Evolutionary conservation across 106 monocot species (phyloP), one percentile per base, ranked within the genome.

Genomic region (Posidonia australis): DNA sequence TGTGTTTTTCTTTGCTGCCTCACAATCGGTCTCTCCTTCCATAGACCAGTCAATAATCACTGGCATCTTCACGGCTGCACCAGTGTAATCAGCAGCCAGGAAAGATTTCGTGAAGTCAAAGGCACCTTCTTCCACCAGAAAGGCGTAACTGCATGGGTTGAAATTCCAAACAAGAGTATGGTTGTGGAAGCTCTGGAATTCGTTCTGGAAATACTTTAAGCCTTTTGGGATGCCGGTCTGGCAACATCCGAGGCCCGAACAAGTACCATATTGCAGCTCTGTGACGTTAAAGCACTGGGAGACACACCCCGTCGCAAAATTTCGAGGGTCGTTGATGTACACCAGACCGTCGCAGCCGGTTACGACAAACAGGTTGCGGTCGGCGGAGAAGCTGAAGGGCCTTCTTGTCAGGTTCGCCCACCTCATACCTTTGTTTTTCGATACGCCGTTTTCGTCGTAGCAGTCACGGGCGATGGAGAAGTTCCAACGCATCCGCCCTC

Each of bases 181-280:
- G 64, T 68, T 57, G 21, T 44, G 19, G 27, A 49, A 56, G 18
- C 5, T 19, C 0, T 2, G 22, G 16, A 80, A 60, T 0, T 6
- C 10, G 27, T 57, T 63, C 10, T 41, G 0, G 51, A 72, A 63
- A 47, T 29, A 70, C 41, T 56, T 29, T 26, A 84, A 32, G 24
- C 63, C 81, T 1, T 41, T 54, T 0, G 80, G 77, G 1, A 87
- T 80, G 41, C 49, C 0, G 10, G 79, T 76, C 64, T 82, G 79
- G 77, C 80, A 86, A 16, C 86, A 82, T 11, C 86, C 82, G 16
- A 77, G 72, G 13, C 87, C 83, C 7, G 67, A 44, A 67, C 83
- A 83, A 0, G 62, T 53, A 1, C 52, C 59, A 20, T 72, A 20
- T 1, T 0, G 27, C 1, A 73, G 0, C 19, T 29, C 32, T 0